These are phyloP conservation scores for Smithsoniella earleae DNA, from an alignment of 163 green algal genomes.

Conservation along the genomic window DNA sequence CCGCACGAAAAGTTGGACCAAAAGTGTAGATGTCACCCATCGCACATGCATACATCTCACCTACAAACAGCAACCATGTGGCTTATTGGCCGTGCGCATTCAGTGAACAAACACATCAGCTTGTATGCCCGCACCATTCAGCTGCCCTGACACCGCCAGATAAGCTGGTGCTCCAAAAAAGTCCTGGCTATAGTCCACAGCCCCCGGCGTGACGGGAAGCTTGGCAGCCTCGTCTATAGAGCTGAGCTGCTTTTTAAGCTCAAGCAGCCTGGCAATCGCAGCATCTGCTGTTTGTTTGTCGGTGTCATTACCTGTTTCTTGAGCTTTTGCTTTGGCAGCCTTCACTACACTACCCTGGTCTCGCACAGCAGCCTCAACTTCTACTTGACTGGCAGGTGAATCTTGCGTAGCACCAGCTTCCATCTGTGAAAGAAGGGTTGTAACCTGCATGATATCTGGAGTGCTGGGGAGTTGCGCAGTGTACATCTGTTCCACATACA, in stretches of 20 bases:
- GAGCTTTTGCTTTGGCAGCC: slow-evolving; percentile 49
- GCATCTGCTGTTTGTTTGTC: slow-evolving; percentile 38
- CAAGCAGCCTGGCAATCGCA: slow-evolving; percentile 49
- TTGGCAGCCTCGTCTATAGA: too few species aligned
- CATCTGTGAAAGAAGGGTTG: slow-evolving; percentile 69
- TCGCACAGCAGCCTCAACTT: slow-evolving; percentile 42
- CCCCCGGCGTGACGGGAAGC: too few species aligned
- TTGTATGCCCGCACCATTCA: slow-evolving; percentile 49
- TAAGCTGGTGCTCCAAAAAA: slow-evolving; percentile 80
- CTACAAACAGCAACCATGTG: slow-evolving; percentile 29
- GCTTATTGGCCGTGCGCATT: neutral
- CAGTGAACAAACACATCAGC: too few species aligned
- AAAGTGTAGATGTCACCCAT: slow-evolving; percentile 84
- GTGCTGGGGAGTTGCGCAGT: too few species aligned
- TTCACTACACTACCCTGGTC: slow-evolving; percentile 59
- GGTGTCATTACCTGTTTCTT: slow-evolving; percentile 8
- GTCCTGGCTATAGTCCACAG: slow-evolving; percentile 73
- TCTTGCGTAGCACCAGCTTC: slow-evolving; percentile 35
- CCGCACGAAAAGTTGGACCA: slow-evolving; percentile 90
- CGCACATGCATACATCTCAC: slow-evolving; percentile 73
- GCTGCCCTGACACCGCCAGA: slow-evolving; percentile 83
- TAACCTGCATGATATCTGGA: slow-evolving; percentile 75
- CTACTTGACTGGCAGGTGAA: slow-evolving; percentile 29
- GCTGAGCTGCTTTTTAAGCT: slow-evolving; percentile 61
- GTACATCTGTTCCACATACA: too few species aligned